Evolutionary conservation across 495 filamentous ascomycete species (phyloP).

Genomic region (Platismatia glauca): DNA sequence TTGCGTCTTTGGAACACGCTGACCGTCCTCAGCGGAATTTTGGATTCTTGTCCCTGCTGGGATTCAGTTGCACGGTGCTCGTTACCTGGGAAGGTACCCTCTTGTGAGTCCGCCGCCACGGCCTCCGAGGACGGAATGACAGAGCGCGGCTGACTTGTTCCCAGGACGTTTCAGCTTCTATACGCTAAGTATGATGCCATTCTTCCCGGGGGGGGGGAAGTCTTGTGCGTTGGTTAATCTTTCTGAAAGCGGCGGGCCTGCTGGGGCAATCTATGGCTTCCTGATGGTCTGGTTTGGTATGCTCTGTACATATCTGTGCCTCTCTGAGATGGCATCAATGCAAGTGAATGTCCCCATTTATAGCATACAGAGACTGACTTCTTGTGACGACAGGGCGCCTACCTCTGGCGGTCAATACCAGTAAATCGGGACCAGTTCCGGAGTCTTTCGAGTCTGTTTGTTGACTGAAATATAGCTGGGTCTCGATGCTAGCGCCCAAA

Average conservation of each 20-base stretch:
- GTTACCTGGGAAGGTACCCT: neutral
- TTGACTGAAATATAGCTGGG: neutral
- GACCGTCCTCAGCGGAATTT: neutral
- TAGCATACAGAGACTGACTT: neutral
- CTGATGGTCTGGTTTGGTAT: neutral
- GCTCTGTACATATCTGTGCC: neutral
- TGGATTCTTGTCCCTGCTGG: conserved; percentile 6
- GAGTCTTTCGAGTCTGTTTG: too few species aligned
- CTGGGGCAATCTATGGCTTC: neutral
- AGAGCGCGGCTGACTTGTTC: neutral
- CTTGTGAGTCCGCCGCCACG: neutral
- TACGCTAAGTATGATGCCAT: too few species aligned
- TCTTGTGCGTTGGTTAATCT: neutral
- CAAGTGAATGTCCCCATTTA: neutral
- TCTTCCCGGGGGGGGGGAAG: too few species aligned
- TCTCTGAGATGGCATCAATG: neutral
- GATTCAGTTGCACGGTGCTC: conserved; percentile 1
- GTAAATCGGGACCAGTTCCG: too few species aligned
- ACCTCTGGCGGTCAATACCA: neutral
- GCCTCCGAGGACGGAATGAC: neutral
- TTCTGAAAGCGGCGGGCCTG: neutral
- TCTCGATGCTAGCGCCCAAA: conserved; percentile 29
- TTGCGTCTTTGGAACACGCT: too few species aligned
- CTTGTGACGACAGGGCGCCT: neutral
- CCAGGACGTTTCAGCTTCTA: neutral